Percentiles rank a stretch among this genome's conserved stretches.
Evolutionary conservation across 2,329 filamentous ascomycete species (phyloP).

Genomic region (Xylaria sp.): DNA sequence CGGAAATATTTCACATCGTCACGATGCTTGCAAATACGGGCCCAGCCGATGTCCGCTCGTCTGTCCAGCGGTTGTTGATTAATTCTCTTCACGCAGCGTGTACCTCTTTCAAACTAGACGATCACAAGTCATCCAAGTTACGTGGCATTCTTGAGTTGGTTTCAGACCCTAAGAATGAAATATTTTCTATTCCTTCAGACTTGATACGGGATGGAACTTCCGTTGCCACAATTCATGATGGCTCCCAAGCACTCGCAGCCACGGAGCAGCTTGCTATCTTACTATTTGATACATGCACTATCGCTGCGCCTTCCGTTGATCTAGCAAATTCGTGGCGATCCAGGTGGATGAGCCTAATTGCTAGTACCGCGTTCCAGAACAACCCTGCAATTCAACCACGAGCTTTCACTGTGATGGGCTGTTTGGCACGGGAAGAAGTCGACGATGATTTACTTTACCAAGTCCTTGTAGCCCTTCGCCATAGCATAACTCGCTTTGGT

Average conservation of each 20-base stretch:
- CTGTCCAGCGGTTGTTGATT: conserved; percentile 71
- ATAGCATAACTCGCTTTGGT: conserved; percentile 71
- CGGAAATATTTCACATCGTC: conserved; percentile 75
- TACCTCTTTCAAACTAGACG: conserved; percentile 71
- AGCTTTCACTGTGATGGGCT: conserved; percentile 77
- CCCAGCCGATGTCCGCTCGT: conserved; percentile 62
- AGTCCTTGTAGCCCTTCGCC: conserved; percentile 73
- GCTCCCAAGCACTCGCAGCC: conserved; percentile 60
- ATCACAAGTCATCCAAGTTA: conserved; percentile 65
- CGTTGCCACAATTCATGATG: conserved; percentile 64
- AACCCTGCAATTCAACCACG: conserved; percentile 76
- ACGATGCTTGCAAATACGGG: conserved; percentile 77
- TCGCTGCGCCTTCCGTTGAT: conserved; percentile 72
- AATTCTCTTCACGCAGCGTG: conserved; percentile 76
- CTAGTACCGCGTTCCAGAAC: conserved; percentile 77
- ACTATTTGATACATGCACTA: conserved; percentile 70
- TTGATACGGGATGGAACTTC: conserved; percentile 64
- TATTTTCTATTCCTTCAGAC: conserved; percentile 61
- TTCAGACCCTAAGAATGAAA: conserved; percentile 68
- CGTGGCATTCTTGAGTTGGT: conserved; percentile 66
- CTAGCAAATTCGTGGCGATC: conserved; percentile 75
- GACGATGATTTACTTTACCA: conserved; percentile 78
- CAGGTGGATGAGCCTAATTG: conserved; percentile 78
- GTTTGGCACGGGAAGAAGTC: conserved; percentile 75
- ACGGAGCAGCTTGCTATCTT: conserved; percentile 71